Evolutionary conservation across 1,284 basidiomycete genomes (phyloP).

Genomic region (Neonothopanus nambi): DNA sequence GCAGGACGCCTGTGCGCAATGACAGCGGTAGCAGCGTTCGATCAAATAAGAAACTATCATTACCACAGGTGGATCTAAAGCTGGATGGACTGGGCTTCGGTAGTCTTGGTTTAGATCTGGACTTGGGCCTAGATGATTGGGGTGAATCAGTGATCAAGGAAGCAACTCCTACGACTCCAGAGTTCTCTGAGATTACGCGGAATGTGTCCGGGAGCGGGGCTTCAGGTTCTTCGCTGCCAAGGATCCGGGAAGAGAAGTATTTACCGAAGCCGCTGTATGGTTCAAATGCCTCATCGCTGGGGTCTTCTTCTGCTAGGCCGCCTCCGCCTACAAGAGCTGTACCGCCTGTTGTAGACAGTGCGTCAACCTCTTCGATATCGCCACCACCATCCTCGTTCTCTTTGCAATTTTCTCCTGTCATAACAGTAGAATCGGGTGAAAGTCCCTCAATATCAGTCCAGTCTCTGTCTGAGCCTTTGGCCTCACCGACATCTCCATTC

Average conservation of each 20-base stretch:
- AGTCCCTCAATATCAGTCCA: conserved; percentile 1
- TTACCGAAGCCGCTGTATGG: not conserved
- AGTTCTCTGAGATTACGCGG: not conserved
- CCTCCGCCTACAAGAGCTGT: not conserved
- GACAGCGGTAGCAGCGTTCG: too few relatives aligned
- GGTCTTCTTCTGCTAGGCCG: not conserved
- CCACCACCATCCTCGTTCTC: not conserved
- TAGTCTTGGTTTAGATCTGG: conserved; percentile 5
- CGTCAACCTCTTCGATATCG: not conserved
- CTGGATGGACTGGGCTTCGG: conserved; percentile 1
- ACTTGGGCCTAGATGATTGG: not conserved
- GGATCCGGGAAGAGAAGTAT: too few relatives aligned
- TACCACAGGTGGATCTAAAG: too few relatives aligned
- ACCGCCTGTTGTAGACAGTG: not conserved
- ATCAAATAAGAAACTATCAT: too few relatives aligned
- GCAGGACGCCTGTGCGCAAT: too few relatives aligned
- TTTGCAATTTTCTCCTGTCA: not conserved
- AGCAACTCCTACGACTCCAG: not conserved
- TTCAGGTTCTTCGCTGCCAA: too few relatives aligned
- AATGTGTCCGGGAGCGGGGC: too few relatives aligned
- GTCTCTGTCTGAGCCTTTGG: conserved; percentile 3
- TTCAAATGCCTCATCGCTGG: not conserved
- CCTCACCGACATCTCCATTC: conserved; percentile 13
- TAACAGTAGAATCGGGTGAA: not conserved
- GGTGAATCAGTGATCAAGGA: not conserved